These are phyloP conservation scores for Penicillium olsonii DNA, from an alignment of 2,329 filamentous ascomycete genomes.

Conservation along the genomic window DNA sequence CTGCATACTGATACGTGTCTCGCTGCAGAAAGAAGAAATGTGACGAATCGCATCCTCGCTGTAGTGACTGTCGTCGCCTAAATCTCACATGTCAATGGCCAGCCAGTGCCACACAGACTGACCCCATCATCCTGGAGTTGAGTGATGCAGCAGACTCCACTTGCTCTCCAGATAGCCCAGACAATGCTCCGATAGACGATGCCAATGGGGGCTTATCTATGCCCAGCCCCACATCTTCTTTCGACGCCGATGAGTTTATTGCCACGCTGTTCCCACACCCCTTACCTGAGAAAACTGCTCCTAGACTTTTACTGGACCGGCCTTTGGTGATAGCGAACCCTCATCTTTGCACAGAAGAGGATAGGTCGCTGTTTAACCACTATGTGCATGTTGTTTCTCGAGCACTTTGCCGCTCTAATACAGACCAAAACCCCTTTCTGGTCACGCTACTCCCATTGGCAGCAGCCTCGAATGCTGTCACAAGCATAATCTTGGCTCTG, in stretches of 20 bases:
- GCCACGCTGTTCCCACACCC: conserved; percentile 19
- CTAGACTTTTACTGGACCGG: conserved; percentile 7
- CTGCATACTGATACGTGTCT: conserved; percentile 2
- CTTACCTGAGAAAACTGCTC: conserved; percentile 6
- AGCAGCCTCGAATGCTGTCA: conserved; percentile 27
- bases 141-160: background rate
- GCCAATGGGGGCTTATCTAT: conserved; percentile 12
- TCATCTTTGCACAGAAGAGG: conserved; percentile 25
- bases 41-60: conserved; percentile 25
- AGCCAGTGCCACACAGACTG: background rate
- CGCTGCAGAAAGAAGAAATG: conserved; percentile 29
- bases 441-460: conserved; percentile 29
- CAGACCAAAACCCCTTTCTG: conserved; percentile 28
- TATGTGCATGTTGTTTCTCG: conserved; percentile 30
- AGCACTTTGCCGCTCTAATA: conserved; percentile 25
- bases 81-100: conserved; percentile 26
- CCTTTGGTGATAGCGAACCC: conserved; percentile 21
- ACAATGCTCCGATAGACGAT: conserved; percentile 3
- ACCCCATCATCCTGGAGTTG: background rate
- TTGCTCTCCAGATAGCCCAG: background rate
- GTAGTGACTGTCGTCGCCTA: conserved; percentile 28
- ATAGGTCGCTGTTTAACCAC: conserved; percentile 32
- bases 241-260: conserved; percentile 21
- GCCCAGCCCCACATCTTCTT: conserved; percentile 11
- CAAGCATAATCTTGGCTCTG: conserved; percentile 28